phyloP scores from a whole-genome alignment of 805 yeast species.

The Maudiozyma serrabonitensis region DNA sequence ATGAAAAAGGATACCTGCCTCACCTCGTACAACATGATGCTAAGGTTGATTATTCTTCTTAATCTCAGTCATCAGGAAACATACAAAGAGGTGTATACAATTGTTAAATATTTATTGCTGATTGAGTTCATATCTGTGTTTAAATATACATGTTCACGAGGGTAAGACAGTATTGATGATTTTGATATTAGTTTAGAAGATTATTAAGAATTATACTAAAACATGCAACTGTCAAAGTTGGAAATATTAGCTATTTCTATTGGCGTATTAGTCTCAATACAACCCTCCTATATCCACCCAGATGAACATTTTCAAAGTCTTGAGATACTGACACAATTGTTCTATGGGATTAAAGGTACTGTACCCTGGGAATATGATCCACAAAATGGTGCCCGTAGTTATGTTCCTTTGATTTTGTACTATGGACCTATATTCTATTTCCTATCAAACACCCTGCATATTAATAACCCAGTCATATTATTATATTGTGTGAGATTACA shows the following conservation, averaged over 20 bases:
- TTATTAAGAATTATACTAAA: too few relatives aligned
- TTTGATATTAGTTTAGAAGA: too few relatives aligned
- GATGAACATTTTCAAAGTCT: conserved; percentile 95
- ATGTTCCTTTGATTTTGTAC: conserved; percentile 52
- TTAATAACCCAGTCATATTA: conserved; percentile 36
- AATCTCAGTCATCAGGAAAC: too few relatives aligned
- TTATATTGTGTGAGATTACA: conserved; percentile 48
- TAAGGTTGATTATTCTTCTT: too few relatives aligned
- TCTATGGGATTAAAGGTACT: conserved; percentile 16
- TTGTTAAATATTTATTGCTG: too few relatives aligned
- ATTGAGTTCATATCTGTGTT: too few relatives aligned
- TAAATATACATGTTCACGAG: too few relatives aligned
- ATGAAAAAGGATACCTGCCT: too few relatives aligned
- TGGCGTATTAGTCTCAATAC: conserved; percentile 46
- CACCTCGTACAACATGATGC: too few relatives aligned
- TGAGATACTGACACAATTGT: conserved; percentile 42
- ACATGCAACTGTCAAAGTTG: too few relatives aligned
- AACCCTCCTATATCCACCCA: conserved; percentile 87
- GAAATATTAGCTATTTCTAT: not conserved
- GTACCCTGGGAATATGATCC: conserved; percentile 78
- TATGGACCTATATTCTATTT: conserved; percentile 57
- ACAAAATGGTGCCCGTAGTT: conserved; percentile 48
- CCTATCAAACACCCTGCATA: not conserved
- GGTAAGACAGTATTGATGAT: too few relatives aligned
- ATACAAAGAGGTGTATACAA: too few relatives aligned